phyloP scores from a whole-genome alignment of 208 protist genomes.

The Porcisia hertigi region DNA sequence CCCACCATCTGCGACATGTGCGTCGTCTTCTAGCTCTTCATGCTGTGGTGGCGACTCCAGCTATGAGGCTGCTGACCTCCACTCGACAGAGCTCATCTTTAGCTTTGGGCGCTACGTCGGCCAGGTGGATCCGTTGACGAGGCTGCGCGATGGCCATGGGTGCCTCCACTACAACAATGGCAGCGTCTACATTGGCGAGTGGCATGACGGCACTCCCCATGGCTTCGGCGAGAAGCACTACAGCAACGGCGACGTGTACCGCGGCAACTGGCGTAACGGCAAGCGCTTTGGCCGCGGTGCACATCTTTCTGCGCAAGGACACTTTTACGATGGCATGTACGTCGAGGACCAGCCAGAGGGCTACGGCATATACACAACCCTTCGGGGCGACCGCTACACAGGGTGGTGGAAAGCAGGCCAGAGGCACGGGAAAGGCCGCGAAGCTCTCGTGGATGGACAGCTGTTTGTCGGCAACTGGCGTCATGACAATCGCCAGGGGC shows the following conservation, averaged over 20 bases:
- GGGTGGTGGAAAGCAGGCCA: constrained; percentile 58
- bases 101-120: constrained; percentile 68
- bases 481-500: constrained; percentile 61
- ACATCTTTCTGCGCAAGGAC: constrained; percentile 57
- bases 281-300: constrained; percentile 61
- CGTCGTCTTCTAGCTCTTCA: constrained; percentile 1
- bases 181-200: constrained; percentile 80
- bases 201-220: constrained; percentile 57
- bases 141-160: constrained; percentile 65
- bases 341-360: constrained; percentile 57
- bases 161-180: constrained; percentile 66
- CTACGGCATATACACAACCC: constrained; percentile 64
- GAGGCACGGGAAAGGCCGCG: constrained; percentile 63
- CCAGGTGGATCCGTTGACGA: constrained; percentile 47
- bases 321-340: constrained; percentile 84
- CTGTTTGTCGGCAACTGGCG: constrained; percentile 72
- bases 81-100: constrained; percentile 43
- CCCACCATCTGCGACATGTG: background rate
- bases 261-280: constrained; percentile 65
- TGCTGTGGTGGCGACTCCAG: constrained; percentile 8
- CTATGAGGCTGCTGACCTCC: constrained; percentile 10
- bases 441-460: constrained; percentile 63
- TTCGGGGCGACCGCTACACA: constrained; percentile 63
- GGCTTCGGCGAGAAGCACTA: constrained; percentile 76
- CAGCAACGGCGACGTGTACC: constrained; percentile 77